These are phyloP conservation scores for Leccinum boreale DNA, from an alignment of 768 basidiomycete genomes.

Conservation along the genomic window DNA sequence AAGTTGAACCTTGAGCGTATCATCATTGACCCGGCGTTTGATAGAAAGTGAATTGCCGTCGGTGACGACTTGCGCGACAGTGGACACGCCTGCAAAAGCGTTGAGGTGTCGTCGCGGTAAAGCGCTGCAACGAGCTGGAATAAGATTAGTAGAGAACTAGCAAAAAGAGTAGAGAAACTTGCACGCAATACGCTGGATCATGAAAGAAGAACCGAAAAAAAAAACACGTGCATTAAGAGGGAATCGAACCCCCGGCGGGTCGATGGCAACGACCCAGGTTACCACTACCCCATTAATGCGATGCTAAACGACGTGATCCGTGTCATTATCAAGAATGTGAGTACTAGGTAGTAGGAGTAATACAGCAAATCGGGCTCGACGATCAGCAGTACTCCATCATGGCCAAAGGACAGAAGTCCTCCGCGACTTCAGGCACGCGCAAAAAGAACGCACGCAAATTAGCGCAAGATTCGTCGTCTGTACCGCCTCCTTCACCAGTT, in stretches of 20 bases:
- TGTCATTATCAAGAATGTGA: not conserved
- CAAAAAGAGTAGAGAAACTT: constrained; percentile 3
- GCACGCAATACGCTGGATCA: constrained; percentile 2
- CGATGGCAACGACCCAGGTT: constrained; percentile 71
- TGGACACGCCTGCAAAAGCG: not conserved
- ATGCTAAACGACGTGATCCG: not conserved
- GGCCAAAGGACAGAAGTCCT: constrained; percentile 60
- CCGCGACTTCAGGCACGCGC: constrained; percentile 80
- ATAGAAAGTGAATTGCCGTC: constrained; percentile 15
- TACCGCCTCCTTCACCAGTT: constrained; percentile 34
- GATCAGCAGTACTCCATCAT: constrained; percentile 23
- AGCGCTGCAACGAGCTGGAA: constrained; percentile 1
- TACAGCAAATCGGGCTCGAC: not conserved
- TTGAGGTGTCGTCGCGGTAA: constrained; percentile 5
- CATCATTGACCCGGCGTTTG: constrained; percentile 34
- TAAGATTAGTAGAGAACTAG: not conserved
- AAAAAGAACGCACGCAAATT: constrained; percentile 91
- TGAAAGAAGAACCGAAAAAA: not conserved
- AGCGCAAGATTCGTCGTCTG: constrained; percentile 28
- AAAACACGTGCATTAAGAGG: constrained; percentile 29
- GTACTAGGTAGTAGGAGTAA: not conserved
- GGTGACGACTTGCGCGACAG: not conserved
- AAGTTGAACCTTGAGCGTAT: constrained; percentile 59
- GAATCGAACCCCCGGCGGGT: constrained; percentile 87
- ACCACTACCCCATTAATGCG: constrained; percentile 50